Evolutionary conservation across 73 alveolate species (phyloP), one percentile per base, ranked within the genome.

Genomic region (Stentor roeselii): DNA sequence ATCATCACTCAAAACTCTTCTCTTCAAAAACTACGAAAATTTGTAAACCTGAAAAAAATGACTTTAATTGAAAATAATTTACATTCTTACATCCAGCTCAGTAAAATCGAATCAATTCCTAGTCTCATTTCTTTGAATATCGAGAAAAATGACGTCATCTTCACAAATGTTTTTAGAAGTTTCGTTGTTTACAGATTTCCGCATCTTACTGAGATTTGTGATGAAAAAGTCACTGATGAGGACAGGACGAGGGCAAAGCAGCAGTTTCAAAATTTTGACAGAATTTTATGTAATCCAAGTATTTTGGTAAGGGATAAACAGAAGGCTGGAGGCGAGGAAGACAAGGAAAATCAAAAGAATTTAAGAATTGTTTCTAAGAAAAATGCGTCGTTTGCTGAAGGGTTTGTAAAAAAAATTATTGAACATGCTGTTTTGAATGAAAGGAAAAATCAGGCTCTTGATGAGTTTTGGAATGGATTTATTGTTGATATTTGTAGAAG

Each of bases 131-230:
- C 89, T 82, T 75, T 95, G 27, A 86, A 92, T 35, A 93, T 94
- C 32, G 92, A 87, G 75, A 87, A 92, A 37, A 94, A 94, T 85
- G 96, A 94, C 82, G 94, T 92, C 30, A 67, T 93, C 27, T 82
- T 78, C 42, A 94, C 96, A 31, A 86, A 85, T 38, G 91, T 95
- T 41, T 83, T 90, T 27, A 91, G 93, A 84, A 85, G 92, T 82
- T 96, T 96, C 87, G 88, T 96, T 59, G 98, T 96, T 3, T 96
- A 96, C 85, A 90, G 99, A 87, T 95, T 96, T 87, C 99, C 98
- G n/a, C 85, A 86, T 61, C 93, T 96, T 14, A 78, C 83, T 75
- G 94, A 92, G 87, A 95, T 95, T 37, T 95, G 95, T 87, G 96
- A 95, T 30, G 85, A 41, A 32, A 89, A 82, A 35, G 96, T 96